Evolutionary conservation across 805 yeast species (phyloP), one percentile per base, ranked within the genome.

Genomic region (Wickerhamomyces kurtzmanii): DNA sequence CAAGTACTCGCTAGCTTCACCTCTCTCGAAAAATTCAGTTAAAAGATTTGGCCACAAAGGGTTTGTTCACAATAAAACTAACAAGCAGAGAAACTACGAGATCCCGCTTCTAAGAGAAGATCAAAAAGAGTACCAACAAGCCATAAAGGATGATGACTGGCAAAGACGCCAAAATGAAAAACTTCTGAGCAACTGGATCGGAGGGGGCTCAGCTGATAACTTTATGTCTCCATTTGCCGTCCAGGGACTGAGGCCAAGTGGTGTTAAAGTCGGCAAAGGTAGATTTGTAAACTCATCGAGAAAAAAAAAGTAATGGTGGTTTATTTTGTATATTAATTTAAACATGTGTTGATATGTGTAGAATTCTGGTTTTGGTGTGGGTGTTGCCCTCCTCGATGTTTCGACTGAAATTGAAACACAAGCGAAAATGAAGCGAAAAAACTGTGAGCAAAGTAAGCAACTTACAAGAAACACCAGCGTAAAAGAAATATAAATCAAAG

Each of bases 151-250:
- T 44, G 93, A 87, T 30, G 76, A 77, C 24, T 85, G 96, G 93
- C 79, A 76, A 42, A 71, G 82, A 45, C 68, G 82, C 44, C 81
- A 83, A 44, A 84, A 83, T 43, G 96, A 87, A 45, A 87, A 87
- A 51, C 62, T 81, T 32, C 59, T 86, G 37, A 76, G 79, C 40
- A 85, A 84, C 43, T 91, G 93, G 79, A 76, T 87, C 28, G 96
- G 96, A 12, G 94, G 94, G n/a, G 91, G 91, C 5, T 75, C 86
- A 30, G 87, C 96, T 30, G 83, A 80, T 55, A 81, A 81, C 42
- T 75, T 75, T 40, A 74, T 81, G 28, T 80, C 95, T 10, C 98
- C 98, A n/a, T 91, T 91, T 34, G 75, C 70, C 31, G 69, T 64
- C 22, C 63, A 75, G 20, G 73, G 79, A n/a, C 57, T 67, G 33